phyloP scores from a whole-genome alignment of 2,329 filamentous ascomycete species.

The Pyrenochaeta sp. region DNA sequence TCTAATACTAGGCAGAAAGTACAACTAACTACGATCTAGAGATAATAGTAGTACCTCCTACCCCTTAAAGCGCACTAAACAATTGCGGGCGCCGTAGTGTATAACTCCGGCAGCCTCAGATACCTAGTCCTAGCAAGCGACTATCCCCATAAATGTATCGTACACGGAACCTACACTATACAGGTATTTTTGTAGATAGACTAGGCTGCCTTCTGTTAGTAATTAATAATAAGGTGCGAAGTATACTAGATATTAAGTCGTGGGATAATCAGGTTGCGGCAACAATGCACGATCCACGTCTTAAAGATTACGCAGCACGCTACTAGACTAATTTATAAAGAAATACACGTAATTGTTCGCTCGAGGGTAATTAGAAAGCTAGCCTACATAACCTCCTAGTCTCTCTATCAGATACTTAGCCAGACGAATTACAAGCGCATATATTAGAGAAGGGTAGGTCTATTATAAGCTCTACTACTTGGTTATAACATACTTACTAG shows the following conservation, averaged over 20 bases:
- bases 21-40: conserved; percentile 1
- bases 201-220: too few species aligned
- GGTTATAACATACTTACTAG: conserved; percentile 8
- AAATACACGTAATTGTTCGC: too few species aligned
- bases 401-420: conserved; percentile 12
- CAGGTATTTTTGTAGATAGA: conserved; percentile 19
- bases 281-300: not conserved
- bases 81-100: conserved; percentile 14
- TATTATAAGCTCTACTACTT: not conserved
- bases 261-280: conserved; percentile 12
- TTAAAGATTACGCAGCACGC: not conserved
- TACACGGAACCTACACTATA: conserved; percentile 26
- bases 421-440: conserved; percentile 14
- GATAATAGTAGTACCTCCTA: conserved; percentile 19
- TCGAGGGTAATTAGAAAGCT: too few species aligned
- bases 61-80: conserved; percentile 17
- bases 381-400: too few species aligned
- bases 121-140: conserved; percentile 28
- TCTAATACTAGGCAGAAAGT: conserved; percentile 11
- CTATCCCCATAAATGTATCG: conserved; percentile 26
- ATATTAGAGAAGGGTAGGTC: conserved; percentile 25
- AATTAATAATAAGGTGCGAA: conserved; percentile 16
- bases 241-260: conserved; percentile 21
- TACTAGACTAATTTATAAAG: conserved; percentile 19
- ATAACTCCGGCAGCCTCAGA: too few species aligned